Conservation (phyloP, 768 basidiomycete genomes). For the Panaeolus cyanescens region DNA sequence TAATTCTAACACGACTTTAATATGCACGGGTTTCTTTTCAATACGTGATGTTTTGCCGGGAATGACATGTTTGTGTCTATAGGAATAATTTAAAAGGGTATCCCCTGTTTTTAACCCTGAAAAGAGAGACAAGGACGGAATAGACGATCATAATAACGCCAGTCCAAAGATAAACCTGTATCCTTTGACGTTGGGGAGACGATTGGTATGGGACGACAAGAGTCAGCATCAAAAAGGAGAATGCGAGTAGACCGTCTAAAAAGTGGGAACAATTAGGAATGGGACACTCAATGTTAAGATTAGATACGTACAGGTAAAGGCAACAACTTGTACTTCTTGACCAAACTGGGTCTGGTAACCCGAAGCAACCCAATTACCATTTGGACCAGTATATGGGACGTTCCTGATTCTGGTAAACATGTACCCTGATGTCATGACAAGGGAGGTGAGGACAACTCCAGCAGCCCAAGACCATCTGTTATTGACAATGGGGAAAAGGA, state of each 20-base stretch:
- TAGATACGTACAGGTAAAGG: conserved; percentile 73
- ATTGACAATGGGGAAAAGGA: conserved; percentile 63
- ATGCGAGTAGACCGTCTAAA: conserved; percentile 80
- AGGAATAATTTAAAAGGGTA: conserved; percentile 83
- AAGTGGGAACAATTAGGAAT: conserved; percentile 9
- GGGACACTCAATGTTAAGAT: not conserved
- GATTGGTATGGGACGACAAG: conserved; percentile 78
- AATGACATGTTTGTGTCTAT: conserved; percentile 29
- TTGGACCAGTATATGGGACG: conserved; percentile 64
- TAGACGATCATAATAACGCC: conserved; percentile 81
- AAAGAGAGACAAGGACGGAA: conserved; percentile 83
- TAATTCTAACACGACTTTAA: conserved; percentile 14
- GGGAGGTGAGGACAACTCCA: conserved; percentile 56
- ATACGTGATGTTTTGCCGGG: conserved; percentile 7
- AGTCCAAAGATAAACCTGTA: conserved; percentile 91
- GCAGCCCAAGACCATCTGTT: conserved; percentile 82
- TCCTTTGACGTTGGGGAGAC: conserved; percentile 73
- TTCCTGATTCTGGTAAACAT: conserved; percentile 96
- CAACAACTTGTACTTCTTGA: conserved; percentile 88
- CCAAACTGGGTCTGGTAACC: conserved; percentile 93
- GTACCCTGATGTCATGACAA: conserved; percentile 89
- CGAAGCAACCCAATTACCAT: conserved; percentile 79
- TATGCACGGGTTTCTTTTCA: conserved; percentile 10
- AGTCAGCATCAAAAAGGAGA: conserved; percentile 78
- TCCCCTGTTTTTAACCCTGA: conserved; percentile 88